These are phyloP conservation scores for Cyclostephanos tholiformis DNA, from an alignment of 108 stramenopile genomes.

Conservation along the genomic window DNA sequence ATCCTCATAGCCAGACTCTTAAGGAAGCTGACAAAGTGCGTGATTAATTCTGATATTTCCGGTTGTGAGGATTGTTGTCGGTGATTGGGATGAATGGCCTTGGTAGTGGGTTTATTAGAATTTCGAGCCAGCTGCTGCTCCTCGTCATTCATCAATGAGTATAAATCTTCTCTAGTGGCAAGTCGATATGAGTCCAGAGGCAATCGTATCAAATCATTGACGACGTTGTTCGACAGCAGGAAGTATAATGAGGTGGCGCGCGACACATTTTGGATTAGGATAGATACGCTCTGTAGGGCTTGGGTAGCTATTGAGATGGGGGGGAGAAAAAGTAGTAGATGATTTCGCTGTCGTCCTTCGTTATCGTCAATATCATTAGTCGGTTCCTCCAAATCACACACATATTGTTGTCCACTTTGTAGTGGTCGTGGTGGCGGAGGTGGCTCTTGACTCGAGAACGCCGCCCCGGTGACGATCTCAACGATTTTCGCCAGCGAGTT, in stretches of 20 bases:
- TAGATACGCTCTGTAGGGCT: constrained; percentile 83
- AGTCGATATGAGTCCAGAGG: constrained; percentile 66
- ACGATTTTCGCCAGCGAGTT: constrained; percentile 68
- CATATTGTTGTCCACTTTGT: not conserved
- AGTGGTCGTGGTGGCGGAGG: not conserved
- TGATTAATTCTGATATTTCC: constrained; percentile 82
- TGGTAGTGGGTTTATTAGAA: not conserved
- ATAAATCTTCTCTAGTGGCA: constrained; percentile 29
- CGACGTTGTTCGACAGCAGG: constrained; percentile 77
- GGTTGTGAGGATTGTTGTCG: constrained; percentile 13
- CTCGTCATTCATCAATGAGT: not conserved
- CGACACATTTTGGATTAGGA: constrained; percentile 87
- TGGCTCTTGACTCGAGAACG: constrained; percentile 36
- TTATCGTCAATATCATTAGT: not conserved
- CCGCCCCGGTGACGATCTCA: constrained; percentile 63
- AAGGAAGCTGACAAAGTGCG: constrained; percentile 82
- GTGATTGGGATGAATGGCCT: not conserved
- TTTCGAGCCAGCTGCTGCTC: not conserved
- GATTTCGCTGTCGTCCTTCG: constrained; percentile 6
- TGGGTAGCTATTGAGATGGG: constrained; percentile 79
- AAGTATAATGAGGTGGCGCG: constrained; percentile 82
- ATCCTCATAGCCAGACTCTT: constrained; percentile 87
- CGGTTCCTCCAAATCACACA: not conserved
- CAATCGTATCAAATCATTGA: constrained; percentile 80
- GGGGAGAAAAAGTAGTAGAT: constrained; percentile 46